Evolutionary conservation across 129 eudicot genomes (phyloP), one percentile per base, ranked within the genome.

Genomic region (Saussurea involucrata): DNA sequence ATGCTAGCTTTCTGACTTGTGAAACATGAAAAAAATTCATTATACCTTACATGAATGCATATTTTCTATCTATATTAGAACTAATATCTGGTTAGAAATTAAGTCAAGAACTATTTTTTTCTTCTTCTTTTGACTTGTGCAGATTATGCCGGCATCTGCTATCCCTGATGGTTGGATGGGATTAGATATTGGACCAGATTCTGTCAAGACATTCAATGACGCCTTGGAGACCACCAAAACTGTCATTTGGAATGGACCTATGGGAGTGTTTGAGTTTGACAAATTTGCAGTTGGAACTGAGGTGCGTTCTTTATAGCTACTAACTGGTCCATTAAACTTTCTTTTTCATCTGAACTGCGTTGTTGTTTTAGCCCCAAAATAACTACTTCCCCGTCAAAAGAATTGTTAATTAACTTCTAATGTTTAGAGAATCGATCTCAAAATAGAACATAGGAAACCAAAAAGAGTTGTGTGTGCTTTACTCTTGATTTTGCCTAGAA

Each of bases 91-190:
- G 10, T 15, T 74, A 28, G 44, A 25, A 22, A 61, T 17, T n/a
- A n/a, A 37, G 65, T 9, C n/a, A 46, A 32, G 60, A 49, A 11
- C 36, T 58, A 69, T n/a, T n/a, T n/a, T 5, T n/a, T n/a, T 4
- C 6, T 31, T 8, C 15, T 76, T 32, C 22, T 0, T n/a, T 37
- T 76, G 81, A 44, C 25, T 57, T n/a, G 49, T 80, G 79, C 86
- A 88, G 93, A 79, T 79, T 66, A 90, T 88, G 46, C 85, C 90
- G 4, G 77, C 90, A 24, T 78, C 93, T 10, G 90, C 80, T 72
- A 88, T 88, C 76, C 93, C 90, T 46, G 93, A 88, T 37, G 90
- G 93, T 5, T 88, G 93, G 93, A 88, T 88, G 93, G 93, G 93
- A 25, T 82, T 88, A 71, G 93, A 88, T 76, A 86, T 88, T 66